Base-by-base conservation (phyloP, 305 asterid species). In the Stenogyne calaminthoides region DNA sequence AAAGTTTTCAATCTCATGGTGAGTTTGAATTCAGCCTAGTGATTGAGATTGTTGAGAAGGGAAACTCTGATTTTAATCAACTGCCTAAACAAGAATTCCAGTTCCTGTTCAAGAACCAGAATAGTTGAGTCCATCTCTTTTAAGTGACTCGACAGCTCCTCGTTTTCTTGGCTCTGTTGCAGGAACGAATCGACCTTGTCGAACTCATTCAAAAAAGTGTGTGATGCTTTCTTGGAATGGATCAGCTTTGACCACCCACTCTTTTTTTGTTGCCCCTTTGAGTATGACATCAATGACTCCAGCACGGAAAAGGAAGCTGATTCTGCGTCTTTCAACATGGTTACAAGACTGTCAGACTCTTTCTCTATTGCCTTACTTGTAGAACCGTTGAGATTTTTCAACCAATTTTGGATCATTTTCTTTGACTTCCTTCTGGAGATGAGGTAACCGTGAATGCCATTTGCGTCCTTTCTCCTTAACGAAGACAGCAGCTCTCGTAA, bases 41-140 rank as follows among this genome's bases (percentile, higher is more conserved):
- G 77, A 36, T 74, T 80, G 70, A 84, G 77, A 15, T 52, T 69
- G 62, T 81, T 84, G 42, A 84, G 88, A 37, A 81, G 78, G 68
- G 52, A 79, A 71, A 81, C 82, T 76, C 88, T 79, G 22, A 77
- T 79, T 74, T 74, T 76, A 68, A 84, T 81, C 11, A 84, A 59
- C 58, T 73, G 79, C 20, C 77, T 84, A 65, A 76, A 84, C 12
- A 81, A 11, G 36, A 7, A 52, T 52, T 79, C 84, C 0, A 78
- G 36, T 32, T 77, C 82, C 27, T 73, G 74, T 64, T 81, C 84
- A 22, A 81, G 14, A 37, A 25, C 57, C 55, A 59, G 65, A 59
- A 76, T 73, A 70, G 78, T 76, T 0, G 74, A 57, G 12, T 81
- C 84, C 73, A 84, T 73, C 73, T 67, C 76, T 49, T 72, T 77